Base-by-base conservation (phyloP, 2,329 filamentous ascomycete species). In the Colletotrichum tropicale region DNA sequence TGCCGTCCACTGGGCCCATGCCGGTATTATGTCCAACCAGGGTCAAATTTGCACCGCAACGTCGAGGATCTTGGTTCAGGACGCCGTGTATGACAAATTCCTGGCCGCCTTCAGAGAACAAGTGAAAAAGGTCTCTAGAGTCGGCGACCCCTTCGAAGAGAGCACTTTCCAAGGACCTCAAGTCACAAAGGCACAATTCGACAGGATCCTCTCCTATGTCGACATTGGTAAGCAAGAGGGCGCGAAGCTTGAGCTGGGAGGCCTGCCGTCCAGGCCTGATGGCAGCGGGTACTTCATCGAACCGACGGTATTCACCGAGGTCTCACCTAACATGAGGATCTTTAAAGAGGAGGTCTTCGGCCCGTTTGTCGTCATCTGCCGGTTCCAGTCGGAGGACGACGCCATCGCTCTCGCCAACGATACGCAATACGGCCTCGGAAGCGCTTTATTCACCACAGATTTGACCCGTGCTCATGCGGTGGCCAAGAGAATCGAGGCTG, bases 191-290 rank as follows among this genome's bases (percentile, higher is more conserved):
- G 83, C 87, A 36, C 93, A 94, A 80, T 93, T 91, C 79, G 92
- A 94, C 48, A 87, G 90, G 16, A 89, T 95, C 6, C 87, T 94
- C 10, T 88, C 88, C 3, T 95, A 93, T 81, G 91, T 95, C 67
- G 88, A 93, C 76, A 79, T 86, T 38, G 92, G 92, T 18, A 93
- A 93, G 82, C 85, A 86, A 7, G 91, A 92, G 80, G 58, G 58
- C 13, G 30, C 58, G 58, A 61, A 61, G 18, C 58, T 61, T 4
- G 58, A 92, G 92, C 24, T 90, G 91, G 0, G 91, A 85, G 48
- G 36, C 52, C 58, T n/a, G n/a, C 36, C 2, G 85, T 93, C 6
- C 85, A 86, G 34, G 84, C 87, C 4, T 91, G 91, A 38, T 92
- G 91, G 36, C 32, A 32, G 30, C 18, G 81, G 82, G 0, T 80